Base-by-base conservation (phyloP, 2,329 filamentous ascomycete genomes). In the Fusarium sp. region DNA sequence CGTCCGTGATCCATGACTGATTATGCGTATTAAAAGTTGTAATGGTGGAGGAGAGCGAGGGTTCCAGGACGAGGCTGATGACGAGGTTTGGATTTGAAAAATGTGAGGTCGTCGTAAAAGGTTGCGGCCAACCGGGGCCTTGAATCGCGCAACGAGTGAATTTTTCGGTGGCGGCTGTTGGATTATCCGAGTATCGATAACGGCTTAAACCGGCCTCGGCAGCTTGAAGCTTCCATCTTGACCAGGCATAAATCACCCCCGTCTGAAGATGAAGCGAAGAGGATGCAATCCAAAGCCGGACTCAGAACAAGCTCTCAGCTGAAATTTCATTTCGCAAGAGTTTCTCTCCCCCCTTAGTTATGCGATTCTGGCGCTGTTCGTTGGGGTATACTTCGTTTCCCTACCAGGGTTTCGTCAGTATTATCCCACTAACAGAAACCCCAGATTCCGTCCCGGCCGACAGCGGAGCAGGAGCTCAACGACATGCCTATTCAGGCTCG, bases 1-100 rank as follows among this genome's bases (percentile, higher is more conserved):
- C 96, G 90, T 73, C 93, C 93, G 88, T 98, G 96, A 91, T 99
- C 95, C 93, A 97, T 96, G 59, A 75, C 65, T 59, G 44, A 56
- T 60, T 68, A 56, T 67, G 55, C 42, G 44, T 63, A 47, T 65
- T 65, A 67, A 59, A 44, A 50, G 56, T 41, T 28, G 51, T 56
- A 24, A 45, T 38, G 39, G 59, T 39, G 61, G 50, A 26, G 8
- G 57, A 61, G 24, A 41, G 57, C 48, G 55, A 54, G 36, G 42
- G 44, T 47, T 68, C 62, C 36, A 65, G 61, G 51, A 41, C 55
- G 65, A 67, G 73, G 68, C 60, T 63, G 61, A 55, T 54, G 45
- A 69, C 48, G 53, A 61, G 54, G 56, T 36, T 59, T 56, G 54
- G 59, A 14, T 48, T 50, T 73, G 73, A 75, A 75, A 77, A 73